phyloP scores from a whole-genome alignment of 768 basidiomycete genomes.

The Rubroboletus pulcherrimus region DNA sequence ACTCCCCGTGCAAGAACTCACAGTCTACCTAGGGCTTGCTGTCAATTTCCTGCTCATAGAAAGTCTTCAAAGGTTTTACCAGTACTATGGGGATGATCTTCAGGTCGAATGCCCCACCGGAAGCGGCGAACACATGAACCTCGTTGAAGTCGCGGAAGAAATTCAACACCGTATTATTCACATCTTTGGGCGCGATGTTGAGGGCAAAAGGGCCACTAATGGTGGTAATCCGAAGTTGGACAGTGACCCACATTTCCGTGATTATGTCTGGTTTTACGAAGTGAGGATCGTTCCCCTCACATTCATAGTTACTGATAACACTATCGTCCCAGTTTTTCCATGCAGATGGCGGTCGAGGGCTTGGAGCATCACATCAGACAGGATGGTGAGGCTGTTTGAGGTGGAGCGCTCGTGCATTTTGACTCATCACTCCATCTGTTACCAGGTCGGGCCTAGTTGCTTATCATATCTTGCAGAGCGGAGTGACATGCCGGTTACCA shows the following conservation, averaged over 20 bases:
- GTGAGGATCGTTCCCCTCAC: slow-evolving; percentile 36
- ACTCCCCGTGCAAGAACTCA: not conserved
- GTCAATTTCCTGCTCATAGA: slow-evolving; percentile 96
- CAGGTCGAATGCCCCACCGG: slow-evolving; percentile 97
- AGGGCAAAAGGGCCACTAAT: slow-evolving; percentile 86
- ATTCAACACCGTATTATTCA: slow-evolving; percentile 99
- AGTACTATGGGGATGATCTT: slow-evolving; percentile 92
- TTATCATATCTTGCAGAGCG: slow-evolving; percentile 88
- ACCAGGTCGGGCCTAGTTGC: slow-evolving; percentile 83
- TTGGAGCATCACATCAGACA: slow-evolving; percentile 98
- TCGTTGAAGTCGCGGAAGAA: slow-evolving; percentile 91
- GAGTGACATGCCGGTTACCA: slow-evolving; percentile 82
- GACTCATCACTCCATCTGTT: not conserved
- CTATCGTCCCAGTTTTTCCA: slow-evolving; percentile 75
- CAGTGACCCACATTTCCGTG: slow-evolving; percentile 91
- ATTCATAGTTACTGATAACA: not conserved
- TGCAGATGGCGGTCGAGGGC: slow-evolving; percentile 85
- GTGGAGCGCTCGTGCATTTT: not conserved
- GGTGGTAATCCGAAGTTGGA: slow-evolving; percentile 87
- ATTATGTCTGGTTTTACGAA: slow-evolving; percentile 96
- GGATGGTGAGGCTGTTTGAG: slow-evolving; percentile 64
- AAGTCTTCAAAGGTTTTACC: slow-evolving; percentile 94
- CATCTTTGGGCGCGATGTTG: slow-evolving; percentile 90
- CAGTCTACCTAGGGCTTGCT: slow-evolving; percentile 67
- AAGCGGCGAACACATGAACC: slow-evolving; percentile 96